Percentiles rank a stretch among this genome's conserved stretches.
Evolutionary conservation across 345 rosid species (phyloP).

Genomic region (Barbarea vulgaris): DNA sequence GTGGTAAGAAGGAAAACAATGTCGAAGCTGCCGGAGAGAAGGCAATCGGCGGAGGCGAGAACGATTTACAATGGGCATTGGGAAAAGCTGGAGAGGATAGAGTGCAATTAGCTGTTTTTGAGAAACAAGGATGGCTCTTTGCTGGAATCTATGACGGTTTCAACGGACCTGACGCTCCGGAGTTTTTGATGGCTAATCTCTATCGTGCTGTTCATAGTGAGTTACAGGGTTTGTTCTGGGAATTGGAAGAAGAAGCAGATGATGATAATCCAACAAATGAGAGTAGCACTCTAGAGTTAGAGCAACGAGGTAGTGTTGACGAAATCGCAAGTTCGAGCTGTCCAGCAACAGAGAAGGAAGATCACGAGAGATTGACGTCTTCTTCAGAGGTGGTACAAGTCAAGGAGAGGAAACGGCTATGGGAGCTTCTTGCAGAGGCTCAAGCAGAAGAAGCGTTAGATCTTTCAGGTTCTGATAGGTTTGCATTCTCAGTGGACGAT

Average conservation of each 20-base stretch:
- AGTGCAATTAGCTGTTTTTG: slow-evolving; percentile 93
- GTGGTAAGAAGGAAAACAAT: slow-evolving; percentile 54
- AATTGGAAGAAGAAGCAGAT: slow-evolving; percentile 54
- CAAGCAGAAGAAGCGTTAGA: slow-evolving; percentile 88
- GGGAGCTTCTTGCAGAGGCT: slow-evolving; percentile 89
- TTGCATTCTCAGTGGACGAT: slow-evolving; percentile 91
- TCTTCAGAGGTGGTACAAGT: slow-evolving; percentile 58
- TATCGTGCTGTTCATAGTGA: slow-evolving; percentile 87
- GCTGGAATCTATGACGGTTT: slow-evolving; percentile 98
- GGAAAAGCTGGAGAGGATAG: slow-evolving; percentile 99
- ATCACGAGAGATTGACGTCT: slow-evolving; percentile 54
- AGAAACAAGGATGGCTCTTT: slow-evolving; percentile 97
- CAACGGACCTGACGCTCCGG: slow-evolving; percentile 97
- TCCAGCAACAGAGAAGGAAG: slow-evolving; percentile 31
- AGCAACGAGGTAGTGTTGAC: slow-evolving; percentile 33
- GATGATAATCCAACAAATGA: slow-evolving; percentile 23
- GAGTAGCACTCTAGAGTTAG: slow-evolving; percentile 12
- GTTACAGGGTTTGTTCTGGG: slow-evolving; percentile 94
- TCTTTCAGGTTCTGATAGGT: slow-evolving; percentile 92
- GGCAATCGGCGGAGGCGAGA: slow-evolving; percentile 43
- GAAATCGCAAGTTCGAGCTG: slow-evolving; percentile 37
- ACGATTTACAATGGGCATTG: slow-evolving; percentile 90
- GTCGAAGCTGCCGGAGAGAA: slow-evolving; percentile 36
- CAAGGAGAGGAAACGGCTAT: slow-evolving; percentile 54
- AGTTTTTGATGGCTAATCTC: slow-evolving; percentile 95